A percentile compares a stretch with the other conserved stretches of the same genome.
Evolutionary conservation across 2,329 filamentous ascomycete genomes (phyloP).

Genomic region (Emydomyces testavorans): DNA sequence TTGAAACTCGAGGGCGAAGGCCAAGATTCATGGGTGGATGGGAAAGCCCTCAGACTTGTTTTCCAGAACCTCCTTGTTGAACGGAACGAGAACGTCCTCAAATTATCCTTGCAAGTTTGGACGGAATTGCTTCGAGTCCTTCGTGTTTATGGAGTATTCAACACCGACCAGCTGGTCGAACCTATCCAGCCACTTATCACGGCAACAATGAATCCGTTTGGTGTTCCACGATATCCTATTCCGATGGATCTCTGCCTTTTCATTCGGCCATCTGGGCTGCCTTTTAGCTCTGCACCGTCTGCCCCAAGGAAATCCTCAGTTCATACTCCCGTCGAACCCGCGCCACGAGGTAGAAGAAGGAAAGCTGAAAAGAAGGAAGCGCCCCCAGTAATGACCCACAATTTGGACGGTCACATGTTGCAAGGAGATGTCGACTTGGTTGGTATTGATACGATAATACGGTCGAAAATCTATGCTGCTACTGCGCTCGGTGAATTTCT

Average conservation of each 20-base stretch:
- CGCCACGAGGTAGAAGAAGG: slow-evolving; percentile 59
- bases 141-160: slow-evolving; percentile 46
- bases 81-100: slow-evolving; percentile 70
- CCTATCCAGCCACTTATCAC: slow-evolving; percentile 74
- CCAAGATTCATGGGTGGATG: slow-evolving; percentile 83
- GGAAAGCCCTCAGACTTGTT: slow-evolving; percentile 72
- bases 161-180: slow-evolving; percentile 57
- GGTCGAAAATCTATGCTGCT: slow-evolving; percentile 78
- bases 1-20: slow-evolving; percentile 68
- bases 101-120: slow-evolving; percentile 80
- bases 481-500: slow-evolving; percentile 78
- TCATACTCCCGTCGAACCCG: slow-evolving; percentile 30
- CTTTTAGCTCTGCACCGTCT: slow-evolving; percentile 48
- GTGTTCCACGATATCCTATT: slow-evolving; percentile 78
- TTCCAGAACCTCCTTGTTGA: slow-evolving; percentile 96
- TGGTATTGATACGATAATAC: slow-evolving; percentile 73
- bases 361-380: slow-evolving; percentile 78
- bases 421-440: slow-evolving; percentile 93
- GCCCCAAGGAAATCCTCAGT: slow-evolving; percentile 31
- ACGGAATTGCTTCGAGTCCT: slow-evolving; percentile 60
- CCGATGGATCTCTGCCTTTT: slow-evolving; percentile 85
- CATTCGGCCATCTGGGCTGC: slow-evolving; percentile 82
- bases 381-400: slow-evolving; percentile 60
- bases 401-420: slow-evolving; percentile 96
- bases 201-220: slow-evolving; percentile 79